A percentile compares a stretch with the other conserved stretches of the same genome.
Evolutionary conservation across 148 eudicot species (phyloP).

Genomic region (Silene uniflora): DNA sequence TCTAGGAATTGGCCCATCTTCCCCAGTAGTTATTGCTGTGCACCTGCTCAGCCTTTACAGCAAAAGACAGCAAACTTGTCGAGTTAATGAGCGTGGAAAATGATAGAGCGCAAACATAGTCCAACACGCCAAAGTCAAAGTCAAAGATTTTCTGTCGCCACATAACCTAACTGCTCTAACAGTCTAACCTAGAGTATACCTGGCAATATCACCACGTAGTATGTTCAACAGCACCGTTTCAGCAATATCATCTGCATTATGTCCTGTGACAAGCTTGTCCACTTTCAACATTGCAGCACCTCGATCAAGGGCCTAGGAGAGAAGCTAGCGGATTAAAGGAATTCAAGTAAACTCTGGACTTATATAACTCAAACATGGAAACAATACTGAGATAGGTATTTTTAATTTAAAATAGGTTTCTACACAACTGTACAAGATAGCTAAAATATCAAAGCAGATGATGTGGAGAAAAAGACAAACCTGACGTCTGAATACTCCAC

Average conservation of each 20-base stretch:
- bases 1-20: slow-evolving; percentile 99
- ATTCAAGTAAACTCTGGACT: neutral
- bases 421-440: neutral
- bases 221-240: slow-evolving; percentile 93
- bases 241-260: slow-evolving; percentile 97
- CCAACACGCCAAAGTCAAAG: neutral
- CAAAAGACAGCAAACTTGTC: slow-evolving; percentile 17
- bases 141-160: neutral
- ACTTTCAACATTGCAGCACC: slow-evolving; percentile 96
- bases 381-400: neutral
- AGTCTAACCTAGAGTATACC: slow-evolving; percentile 34
- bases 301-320: slow-evolving; percentile 87
- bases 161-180: neutral
- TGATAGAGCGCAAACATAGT: neutral
- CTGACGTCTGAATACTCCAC: slow-evolving; percentile 99
- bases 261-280: slow-evolving; percentile 95
- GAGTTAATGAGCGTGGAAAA: slow-evolving; percentile 8
- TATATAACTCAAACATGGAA: neutral
- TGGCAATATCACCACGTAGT: slow-evolving; percentile 95
- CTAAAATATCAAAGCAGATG: neutral
- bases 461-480: slow-evolving; percentile 32
- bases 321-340: slow-evolving; percentile 14
- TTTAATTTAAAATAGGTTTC: neutral
- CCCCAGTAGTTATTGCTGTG: slow-evolving; percentile 94
- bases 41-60: slow-evolving; percentile 81